A percentile compares a stretch with the other conserved stretches of the same genome.
Conservation (phyloP, 495 filamentous ascomycete species). For the Cercophora samala region DNA sequence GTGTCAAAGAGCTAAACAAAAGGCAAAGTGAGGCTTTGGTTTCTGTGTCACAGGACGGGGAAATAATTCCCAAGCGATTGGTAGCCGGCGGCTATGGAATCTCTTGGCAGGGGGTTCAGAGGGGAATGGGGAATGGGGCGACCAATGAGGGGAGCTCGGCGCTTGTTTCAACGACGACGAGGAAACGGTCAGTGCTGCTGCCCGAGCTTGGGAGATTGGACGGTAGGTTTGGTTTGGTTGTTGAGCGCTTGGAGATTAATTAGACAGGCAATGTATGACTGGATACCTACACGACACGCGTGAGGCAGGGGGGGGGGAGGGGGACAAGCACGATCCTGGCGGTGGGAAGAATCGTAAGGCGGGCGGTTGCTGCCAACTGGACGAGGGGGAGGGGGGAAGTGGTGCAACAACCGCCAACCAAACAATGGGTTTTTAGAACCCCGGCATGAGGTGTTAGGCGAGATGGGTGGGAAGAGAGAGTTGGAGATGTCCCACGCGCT, state of each 20-base stretch:
- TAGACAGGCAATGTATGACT: neutral
- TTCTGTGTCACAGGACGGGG: neutral
- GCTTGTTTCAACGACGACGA: neutral
- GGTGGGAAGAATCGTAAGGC: neutral
- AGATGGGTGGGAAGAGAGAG: neutral
- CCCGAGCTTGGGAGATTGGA: neutral
- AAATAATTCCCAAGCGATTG: neutral
- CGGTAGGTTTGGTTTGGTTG: neutral
- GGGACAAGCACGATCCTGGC: too few species aligned
- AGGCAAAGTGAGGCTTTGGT: neutral
- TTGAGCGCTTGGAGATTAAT: neutral
- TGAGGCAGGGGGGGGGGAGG: too few species aligned
- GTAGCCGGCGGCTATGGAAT: neutral
- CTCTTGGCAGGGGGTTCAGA: neutral
- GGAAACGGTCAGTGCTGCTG: neutral
- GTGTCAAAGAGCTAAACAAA: too few species aligned
- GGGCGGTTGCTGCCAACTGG: neutral
- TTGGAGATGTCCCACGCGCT: neutral
- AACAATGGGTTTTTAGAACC: neutral
- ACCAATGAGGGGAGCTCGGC: neutral
- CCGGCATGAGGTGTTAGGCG: too few species aligned
- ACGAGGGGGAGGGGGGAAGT: neutral
- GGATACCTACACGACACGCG: too few species aligned
- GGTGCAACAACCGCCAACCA: neutral
- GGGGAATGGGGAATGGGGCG: too few species aligned